These are phyloP conservation scores for Claviceps pazoutovae DNA, from an alignment of 2,329 filamentous ascomycete genomes.

Conservation along the genomic window DNA sequence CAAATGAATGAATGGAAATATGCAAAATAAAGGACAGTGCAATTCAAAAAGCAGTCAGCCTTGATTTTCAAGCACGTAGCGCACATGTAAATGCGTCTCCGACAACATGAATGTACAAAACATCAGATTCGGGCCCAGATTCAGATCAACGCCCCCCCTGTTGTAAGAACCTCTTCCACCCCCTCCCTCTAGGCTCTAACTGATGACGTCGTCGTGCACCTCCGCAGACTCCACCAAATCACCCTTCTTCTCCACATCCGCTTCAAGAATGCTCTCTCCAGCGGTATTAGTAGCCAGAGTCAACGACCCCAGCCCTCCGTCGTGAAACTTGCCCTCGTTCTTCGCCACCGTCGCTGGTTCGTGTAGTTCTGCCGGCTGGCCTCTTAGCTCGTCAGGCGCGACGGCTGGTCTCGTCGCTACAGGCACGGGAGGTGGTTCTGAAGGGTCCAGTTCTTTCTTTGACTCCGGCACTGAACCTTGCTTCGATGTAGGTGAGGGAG, in stretches of 20 bases:
- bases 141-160: no score
- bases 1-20: no score
- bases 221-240: conserved; percentile 21
- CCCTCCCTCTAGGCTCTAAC: conserved; percentile 7
- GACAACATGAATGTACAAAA: not conserved
- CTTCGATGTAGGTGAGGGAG: not conserved
- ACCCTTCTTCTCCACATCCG: conserved; percentile 22
- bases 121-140: not conserved
- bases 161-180: no score
- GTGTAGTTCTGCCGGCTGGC: not conserved
- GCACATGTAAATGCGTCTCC: no score
- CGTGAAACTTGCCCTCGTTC: conserved; percentile 1
- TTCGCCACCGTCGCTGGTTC: not conserved
- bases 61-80: no score
- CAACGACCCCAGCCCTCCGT: conserved; percentile 14
- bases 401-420: not conserved
- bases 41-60: no score
- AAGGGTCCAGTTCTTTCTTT: not conserved
- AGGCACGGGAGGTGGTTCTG: not conserved
- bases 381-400: not conserved
- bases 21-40: no score
- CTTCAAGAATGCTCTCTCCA: conserved; percentile 29
- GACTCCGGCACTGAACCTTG: conserved; percentile 2
- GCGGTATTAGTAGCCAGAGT: conserved; percentile 28
- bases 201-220: conserved; percentile 21